Evolutionary conservation across 2,329 filamentous ascomycete species (phyloP).

Genomic region (Metarhizium robertsii): DNA sequence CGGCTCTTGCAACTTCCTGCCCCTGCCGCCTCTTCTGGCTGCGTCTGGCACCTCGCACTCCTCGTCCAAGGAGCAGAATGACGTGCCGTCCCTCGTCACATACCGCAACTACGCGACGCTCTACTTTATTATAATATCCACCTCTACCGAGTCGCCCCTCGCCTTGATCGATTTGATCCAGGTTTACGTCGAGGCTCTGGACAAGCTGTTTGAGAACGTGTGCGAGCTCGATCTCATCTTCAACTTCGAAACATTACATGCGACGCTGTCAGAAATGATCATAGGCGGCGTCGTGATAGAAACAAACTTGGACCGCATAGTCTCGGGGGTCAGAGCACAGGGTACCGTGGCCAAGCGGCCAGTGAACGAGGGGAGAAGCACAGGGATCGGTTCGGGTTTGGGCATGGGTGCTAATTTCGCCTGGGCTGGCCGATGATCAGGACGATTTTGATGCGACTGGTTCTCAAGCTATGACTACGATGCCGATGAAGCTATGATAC

Average conservation of each 20-base stretch:
- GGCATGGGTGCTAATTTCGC: conserved; percentile 51
- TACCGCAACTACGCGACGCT: conserved; percentile 98
- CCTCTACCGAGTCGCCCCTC: conserved; percentile 89
- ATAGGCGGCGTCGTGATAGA: conserved; percentile 92
- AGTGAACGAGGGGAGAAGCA: conserved; percentile 55
- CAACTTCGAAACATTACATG: conserved; percentile 95
- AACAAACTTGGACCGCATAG: conserved; percentile 80
- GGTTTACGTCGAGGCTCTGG: conserved; percentile 93
- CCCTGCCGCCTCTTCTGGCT: conserved; percentile 58
- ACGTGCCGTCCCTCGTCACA: conserved; percentile 89
- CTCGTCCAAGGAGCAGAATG: conserved; percentile 64
- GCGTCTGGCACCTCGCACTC: conserved; percentile 53
- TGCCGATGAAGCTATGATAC: background rate
- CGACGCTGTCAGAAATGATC: conserved; percentile 86
- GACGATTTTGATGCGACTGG: background rate
- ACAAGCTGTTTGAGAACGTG: conserved; percentile 94
- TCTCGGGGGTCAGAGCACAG: conserved; percentile 71
- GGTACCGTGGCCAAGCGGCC: conserved; percentile 71
- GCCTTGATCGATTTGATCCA: conserved; percentile 95
- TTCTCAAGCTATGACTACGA: background rate
- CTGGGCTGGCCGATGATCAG: conserved; percentile 32
- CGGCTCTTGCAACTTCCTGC: conserved; percentile 96
- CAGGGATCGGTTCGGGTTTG: conserved; percentile 38
- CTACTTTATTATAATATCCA: conserved; percentile 97
- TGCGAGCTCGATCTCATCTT: conserved; percentile 98